Evolutionary conservation across 768 basidiomycete species (phyloP).

Genomic region (Suillus variegatus): DNA sequence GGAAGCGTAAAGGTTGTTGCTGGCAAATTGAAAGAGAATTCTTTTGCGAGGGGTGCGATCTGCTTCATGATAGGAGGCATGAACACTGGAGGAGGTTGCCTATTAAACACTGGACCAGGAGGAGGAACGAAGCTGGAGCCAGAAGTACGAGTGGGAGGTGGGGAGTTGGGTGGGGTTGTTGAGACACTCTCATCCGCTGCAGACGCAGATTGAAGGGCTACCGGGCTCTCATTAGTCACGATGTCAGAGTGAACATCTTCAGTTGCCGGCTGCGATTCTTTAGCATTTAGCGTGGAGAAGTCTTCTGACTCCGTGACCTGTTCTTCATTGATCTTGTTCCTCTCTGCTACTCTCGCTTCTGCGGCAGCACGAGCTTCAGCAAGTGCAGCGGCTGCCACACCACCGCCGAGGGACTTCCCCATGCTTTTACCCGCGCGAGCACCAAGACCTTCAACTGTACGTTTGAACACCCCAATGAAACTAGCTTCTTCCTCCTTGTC

Average conservation of each 20-base stretch:
- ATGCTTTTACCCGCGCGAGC: slow-evolving; percentile 56
- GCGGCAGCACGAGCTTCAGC: slow-evolving; percentile 68
- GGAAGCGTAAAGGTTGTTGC: slow-evolving; percentile 44
- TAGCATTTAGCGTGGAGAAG: slow-evolving; percentile 18
- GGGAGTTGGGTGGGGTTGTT: slow-evolving; percentile 61
- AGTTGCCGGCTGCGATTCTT: slow-evolving; percentile 5
- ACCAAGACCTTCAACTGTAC: slow-evolving; percentile 68
- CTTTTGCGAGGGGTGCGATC: slow-evolving; percentile 23
- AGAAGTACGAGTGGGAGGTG: slow-evolving; percentile 35
- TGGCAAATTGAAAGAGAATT: slow-evolving; percentile 36
- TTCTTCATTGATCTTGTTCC: slow-evolving; percentile 50
- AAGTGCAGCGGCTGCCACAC: slow-evolving; percentile 52
- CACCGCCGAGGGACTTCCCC: slow-evolving; percentile 64
- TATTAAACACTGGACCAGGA: slow-evolving; percentile 59
- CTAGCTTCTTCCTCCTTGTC: slow-evolving; percentile 39
- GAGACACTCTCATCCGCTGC: slow-evolving; percentile 41
- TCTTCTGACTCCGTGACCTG: slow-evolving; percentile 23
- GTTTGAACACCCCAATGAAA: slow-evolving; percentile 67
- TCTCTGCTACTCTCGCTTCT: slow-evolving; percentile 68
- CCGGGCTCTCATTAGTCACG: slow-evolving; percentile 38
- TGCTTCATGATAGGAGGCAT: slow-evolving; percentile 25
- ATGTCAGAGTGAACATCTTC: slow-evolving; percentile 47
- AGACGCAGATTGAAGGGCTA: slow-evolving; percentile 19
- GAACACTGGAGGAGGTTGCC: slow-evolving; percentile 38
- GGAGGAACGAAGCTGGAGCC: slow-evolving; percentile 33